These are phyloP conservation scores for Scutellaria galericulata DNA, from an alignment of 257 asterid genomes.

Conservation along the genomic window DNA sequence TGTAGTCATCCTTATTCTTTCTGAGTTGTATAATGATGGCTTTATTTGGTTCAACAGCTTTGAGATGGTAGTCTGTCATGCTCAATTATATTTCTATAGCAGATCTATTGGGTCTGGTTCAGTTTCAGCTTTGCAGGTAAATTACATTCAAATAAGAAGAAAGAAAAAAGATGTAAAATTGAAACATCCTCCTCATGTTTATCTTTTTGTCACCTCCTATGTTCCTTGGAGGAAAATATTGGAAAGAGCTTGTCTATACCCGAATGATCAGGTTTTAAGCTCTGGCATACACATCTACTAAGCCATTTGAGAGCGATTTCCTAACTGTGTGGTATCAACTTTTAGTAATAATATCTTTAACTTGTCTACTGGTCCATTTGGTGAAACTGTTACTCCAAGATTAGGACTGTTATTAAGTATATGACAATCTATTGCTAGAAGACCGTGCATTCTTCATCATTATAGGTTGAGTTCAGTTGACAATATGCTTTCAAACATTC, in stretches of 20 bases:
- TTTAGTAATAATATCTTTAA: background rate
- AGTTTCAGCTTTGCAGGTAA: background rate
- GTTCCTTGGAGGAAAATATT: background rate
- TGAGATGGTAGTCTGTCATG: background rate
- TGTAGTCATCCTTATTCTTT: too few relatives aligned
- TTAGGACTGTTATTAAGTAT: background rate
- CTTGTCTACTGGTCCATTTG: background rate
- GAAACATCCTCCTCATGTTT: background rate
- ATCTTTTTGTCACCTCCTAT: background rate
- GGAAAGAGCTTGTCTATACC: background rate
- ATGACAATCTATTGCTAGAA: background rate
- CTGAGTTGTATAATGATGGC: background rate
- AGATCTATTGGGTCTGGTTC: background rate
- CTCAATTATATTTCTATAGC: background rate
- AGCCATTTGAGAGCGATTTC: background rate
- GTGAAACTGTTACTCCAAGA: background rate
- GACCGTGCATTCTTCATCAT: constrained; percentile 15
- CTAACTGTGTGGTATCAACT: background rate
- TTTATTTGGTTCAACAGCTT: background rate
- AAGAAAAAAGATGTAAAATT: background rate
- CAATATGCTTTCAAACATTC: constrained; percentile 14
- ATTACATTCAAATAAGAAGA: background rate
- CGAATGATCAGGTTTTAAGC: background rate
- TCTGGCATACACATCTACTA: background rate
- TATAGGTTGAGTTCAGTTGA: constrained; percentile 31